Base-by-base conservation (phyloP, 371 early-diverging fungal genomes). In the Batrachochytrium dendrobatidis region DNA sequence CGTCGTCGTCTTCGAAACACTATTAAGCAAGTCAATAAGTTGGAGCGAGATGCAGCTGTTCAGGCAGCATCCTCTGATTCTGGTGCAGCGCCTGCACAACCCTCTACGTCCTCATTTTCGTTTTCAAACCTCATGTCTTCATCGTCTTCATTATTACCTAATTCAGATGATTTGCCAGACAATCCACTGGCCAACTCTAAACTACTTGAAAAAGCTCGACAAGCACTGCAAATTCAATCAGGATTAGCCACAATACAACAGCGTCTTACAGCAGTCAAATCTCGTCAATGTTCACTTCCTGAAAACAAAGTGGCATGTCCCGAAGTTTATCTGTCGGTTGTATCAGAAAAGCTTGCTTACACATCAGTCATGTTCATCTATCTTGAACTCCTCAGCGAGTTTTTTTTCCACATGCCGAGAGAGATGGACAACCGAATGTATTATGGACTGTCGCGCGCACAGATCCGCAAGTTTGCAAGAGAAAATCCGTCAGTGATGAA, bases 361-460 rank as follows among this genome's bases (percentile, higher is more conserved):
- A 92, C 92, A 17, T 75, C 77, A 25, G 94, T 92, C 51, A 89
- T 94, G 89, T 97, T 95, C 68, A 92, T 97, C 58, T 91, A 91
- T 71, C 89, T 93, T 6, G 98, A 97, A 68, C 77, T 96, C 58
- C 73, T 97, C 68, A 91, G 92, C 65, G 98, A 97, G 71, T 95
- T 96, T 79, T 92, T 94, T 70, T 94, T 92, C 83, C 94, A 94
- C 73, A 82, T 96, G 64, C 95, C 95, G 31, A 75, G 96, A 35
- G 91, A 92, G 71, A 85, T 97, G 18, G 96, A 95, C 67, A 85
- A 88, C 60, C 81, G 85, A 55, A 65, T 95, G 61, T 83, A 86
- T 18, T 92, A 94, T 65, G 73, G 64, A 39, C 61, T 76, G 56
- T 49, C 46, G 3, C 34, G 68, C 53, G 67, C 79, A 44, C 83